phyloP scores from a whole-genome alignment of 129 eudicot genomes.

The Helianthus annuus region HanXRQr2.0-SUNRISE NC_035443.2:45367281-45367780 shows the following conservation, averaged over 20 bases:
- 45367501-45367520: slow-evolving; percentile 52
- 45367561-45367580: slow-evolving; percentile 6
- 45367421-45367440: slow-evolving; percentile 49
- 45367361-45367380: slow-evolving; percentile 39
- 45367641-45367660: slow-evolving; percentile 25
- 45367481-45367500: slow-evolving; percentile 42
- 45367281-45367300: not conserved
- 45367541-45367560: not conserved
- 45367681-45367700: slow-evolving; percentile 61
- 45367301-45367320: not conserved
- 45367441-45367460: slow-evolving; percentile 82
- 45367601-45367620: slow-evolving; percentile 50
- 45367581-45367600: not conserved
- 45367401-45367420: slow-evolving; percentile 31
- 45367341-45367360: slow-evolving; percentile 34
- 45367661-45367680: slow-evolving; percentile 53
- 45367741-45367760: not conserved
- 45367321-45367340: slow-evolving; percentile 34
- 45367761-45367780: no score
- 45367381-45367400: slow-evolving; percentile 32
- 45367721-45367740: slow-evolving; percentile 36
- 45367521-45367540: slow-evolving; percentile 30
- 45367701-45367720: slow-evolving; percentile 44
- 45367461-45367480: slow-evolving; percentile 42
- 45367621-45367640: slow-evolving; percentile 47